These are phyloP conservation scores for Sungouiella thailandica DNA, from an alignment of 805 yeast species.

Conservation along the genomic window DNA sequence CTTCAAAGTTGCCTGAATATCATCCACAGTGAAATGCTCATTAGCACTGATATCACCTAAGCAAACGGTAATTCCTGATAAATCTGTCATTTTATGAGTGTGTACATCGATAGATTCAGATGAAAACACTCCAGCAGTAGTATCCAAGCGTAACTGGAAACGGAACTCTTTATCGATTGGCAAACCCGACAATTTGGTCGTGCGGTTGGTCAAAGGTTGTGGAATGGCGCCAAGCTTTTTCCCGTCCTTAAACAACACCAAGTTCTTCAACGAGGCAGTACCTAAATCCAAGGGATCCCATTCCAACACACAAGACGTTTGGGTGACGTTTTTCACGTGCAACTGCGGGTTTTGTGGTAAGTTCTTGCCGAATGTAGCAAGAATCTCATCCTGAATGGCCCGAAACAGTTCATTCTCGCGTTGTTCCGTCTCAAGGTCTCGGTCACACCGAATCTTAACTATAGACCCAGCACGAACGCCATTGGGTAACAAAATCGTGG, in stretches of 20 bases:
- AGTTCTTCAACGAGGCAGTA: slow-evolving; percentile 69
- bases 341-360: slow-evolving; percentile 71
- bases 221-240: slow-evolving; percentile 77
- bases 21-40: slow-evolving; percentile 41
- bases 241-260: slow-evolving; percentile 73
- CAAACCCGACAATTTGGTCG: slow-evolving; percentile 86
- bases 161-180: slow-evolving; percentile 79
- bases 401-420: slow-evolving; percentile 57
- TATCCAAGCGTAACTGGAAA: slow-evolving; percentile 75
- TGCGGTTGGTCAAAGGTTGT: slow-evolving; percentile 68
- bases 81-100: slow-evolving; percentile 95
- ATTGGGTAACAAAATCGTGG: slow-evolving; percentile 87
- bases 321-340: slow-evolving; percentile 74
- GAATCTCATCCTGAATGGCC: slow-evolving; percentile 66
- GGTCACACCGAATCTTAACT: slow-evolving; percentile 77
- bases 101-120: slow-evolving; percentile 65
- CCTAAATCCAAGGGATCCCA: slow-evolving; percentile 90
- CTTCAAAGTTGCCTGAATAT: slow-evolving; percentile 56
- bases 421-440: slow-evolving; percentile 62
- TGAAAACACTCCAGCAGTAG: slow-evolving; percentile 82
- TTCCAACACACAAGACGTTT: slow-evolving; percentile 88
- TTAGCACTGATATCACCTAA: slow-evolving; percentile 69
- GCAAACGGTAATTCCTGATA: slow-evolving; percentile 88
- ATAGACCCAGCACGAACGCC: slow-evolving; percentile 91
- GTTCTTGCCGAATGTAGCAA: slow-evolving; percentile 64